These are phyloP conservation scores for Hyphopichia burtonii DNA, from an alignment of 1,139 yeast genomes.

Conservation along the genomic window DNA sequence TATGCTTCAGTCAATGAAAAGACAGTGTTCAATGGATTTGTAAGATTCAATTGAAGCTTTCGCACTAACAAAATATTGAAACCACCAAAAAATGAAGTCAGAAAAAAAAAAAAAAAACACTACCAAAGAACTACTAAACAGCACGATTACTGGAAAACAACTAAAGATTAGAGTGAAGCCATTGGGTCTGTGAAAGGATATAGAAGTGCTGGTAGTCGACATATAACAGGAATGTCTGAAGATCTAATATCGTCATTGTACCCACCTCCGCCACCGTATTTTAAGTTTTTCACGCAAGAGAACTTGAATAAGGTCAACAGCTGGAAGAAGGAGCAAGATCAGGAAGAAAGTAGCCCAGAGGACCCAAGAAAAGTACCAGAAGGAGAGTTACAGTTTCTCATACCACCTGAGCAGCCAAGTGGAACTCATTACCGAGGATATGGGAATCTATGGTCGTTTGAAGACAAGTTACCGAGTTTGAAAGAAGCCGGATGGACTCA, in stretches of 20 bases:
- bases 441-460: constrained; percentile 79
- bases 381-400: constrained; percentile 50
- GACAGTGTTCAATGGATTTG: not conserved
- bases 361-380: constrained; percentile 13
- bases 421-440: constrained; percentile 70
- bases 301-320: constrained; percentile 42
- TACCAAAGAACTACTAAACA: no score
- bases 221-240: constrained; percentile 20
- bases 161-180: no score
- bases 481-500: constrained; percentile 69
- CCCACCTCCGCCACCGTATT: constrained; percentile 85
- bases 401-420: constrained; percentile 66
- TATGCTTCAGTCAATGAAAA: no score
- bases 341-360: constrained; percentile 4
- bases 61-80: no score
- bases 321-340: constrained; percentile 14
- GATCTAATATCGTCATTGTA: constrained; percentile 64
- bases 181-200: no score
- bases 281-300: constrained; percentile 63
- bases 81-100: not conserved
- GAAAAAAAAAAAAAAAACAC: not conserved
- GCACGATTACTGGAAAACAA: not conserved
- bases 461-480: constrained; percentile 67
- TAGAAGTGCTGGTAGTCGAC: no score
- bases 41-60: not conserved